Base-by-base conservation (phyloP, 345 rosid species). In the Gossypium anomalum region DNA sequence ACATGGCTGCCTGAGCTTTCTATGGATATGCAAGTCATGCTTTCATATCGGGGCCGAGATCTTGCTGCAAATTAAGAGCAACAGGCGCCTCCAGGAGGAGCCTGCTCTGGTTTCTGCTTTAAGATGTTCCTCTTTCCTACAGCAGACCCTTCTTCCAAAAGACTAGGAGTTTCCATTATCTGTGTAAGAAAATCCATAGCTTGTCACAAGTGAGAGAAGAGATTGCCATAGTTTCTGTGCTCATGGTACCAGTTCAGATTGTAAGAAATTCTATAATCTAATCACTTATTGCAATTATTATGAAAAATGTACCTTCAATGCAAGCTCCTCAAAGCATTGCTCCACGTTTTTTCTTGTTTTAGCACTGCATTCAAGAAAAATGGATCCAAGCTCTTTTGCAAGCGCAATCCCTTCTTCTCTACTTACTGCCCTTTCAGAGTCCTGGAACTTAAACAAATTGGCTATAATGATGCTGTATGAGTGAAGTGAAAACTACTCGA, bases 131-230 rank as follows among this genome's bases (percentile, higher is more conserved):
- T 86, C 89, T 95, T 93, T 48, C 75, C 86, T 9, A 72, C 88
- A 27, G 80, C 88, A 16, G 94, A 91, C 73, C 97, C 97, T 89
- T 93, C 92, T 85, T 90, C 90, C 85, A 93, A 64, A 73, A 95
- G 99, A 85, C 94, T 88, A 44, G 99, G 99, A 79, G 86, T 77
- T 78, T 93, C 94, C 98, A 90, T 89, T 84, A 95, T 95, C 98
- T 94, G 77, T 94, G 77, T 68, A 59, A 38, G 19, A 65, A 7
- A 14, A 69, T 29, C 27, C 61, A 58, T 44, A 25, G 14, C 22
- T 1, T 7, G 51, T 69, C 29, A 79, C 67, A 75, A 23, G 19
- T 17, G 13, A 20, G 49, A 29, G 62, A 66, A 16, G 16, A 70
- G 43, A 22, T 64, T 14, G 45, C 38, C 63, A 58, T 23, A 23